phyloP scores from a whole-genome alignment of 257 asterid genomes.

The Petunia axillaris region DNA sequence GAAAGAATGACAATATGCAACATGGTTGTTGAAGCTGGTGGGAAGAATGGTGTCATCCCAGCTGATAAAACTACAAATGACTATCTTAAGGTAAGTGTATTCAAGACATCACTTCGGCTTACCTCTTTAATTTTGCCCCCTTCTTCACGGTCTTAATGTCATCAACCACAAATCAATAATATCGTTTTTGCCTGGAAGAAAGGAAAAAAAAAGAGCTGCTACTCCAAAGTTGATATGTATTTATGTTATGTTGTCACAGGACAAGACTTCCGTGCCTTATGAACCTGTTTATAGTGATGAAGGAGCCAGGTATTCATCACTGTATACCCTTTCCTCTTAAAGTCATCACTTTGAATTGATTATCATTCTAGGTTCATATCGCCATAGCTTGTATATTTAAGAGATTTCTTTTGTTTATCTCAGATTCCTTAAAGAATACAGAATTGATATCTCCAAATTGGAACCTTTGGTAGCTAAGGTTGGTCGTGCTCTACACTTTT shows the following conservation, averaged over 20 bases:
- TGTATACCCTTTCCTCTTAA: background rate
- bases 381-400: background rate
- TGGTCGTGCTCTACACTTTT: conserved; percentile 18
- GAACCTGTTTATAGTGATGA: conserved; percentile 85
- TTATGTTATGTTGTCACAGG: conserved; percentile 48
- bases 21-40: conserved; percentile 87
- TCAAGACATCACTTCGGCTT: background rate
- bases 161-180: background rate
- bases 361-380: background rate
- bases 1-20: conserved; percentile 98
- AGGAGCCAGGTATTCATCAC: conserved; percentile 69
- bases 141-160: background rate
- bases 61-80: conserved; percentile 84
- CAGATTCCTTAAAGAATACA: conserved; percentile 76
- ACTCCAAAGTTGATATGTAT: background rate
- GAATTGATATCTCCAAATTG: conserved; percentile 81
- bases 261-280: conserved; percentile 76
- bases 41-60: conserved; percentile 52
- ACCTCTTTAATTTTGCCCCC: background rate
- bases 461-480: conserved; percentile 44
- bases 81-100: conserved; percentile 73
- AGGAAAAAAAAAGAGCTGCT: background rate
- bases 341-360: background rate
- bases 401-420: background rate
- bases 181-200: background rate